A percentile compares a stretch with the other conserved stretches of the same genome.
Evolutionary conservation across 2,329 filamentous ascomycete genomes (phyloP).

Genomic region (Leptographium radiaticola): DNA sequence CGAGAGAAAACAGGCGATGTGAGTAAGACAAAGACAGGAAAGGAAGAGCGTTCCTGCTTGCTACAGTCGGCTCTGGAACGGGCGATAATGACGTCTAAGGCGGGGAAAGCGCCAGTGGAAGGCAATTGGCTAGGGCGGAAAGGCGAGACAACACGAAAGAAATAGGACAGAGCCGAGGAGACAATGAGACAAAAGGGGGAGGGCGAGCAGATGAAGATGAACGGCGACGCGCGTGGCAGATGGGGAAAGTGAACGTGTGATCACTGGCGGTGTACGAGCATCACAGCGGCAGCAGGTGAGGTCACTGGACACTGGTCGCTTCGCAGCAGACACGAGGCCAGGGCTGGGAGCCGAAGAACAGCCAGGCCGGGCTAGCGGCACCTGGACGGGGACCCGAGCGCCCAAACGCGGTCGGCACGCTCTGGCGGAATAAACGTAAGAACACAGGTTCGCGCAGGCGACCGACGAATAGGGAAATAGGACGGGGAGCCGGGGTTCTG

Average conservation of each 20-base stretch:
- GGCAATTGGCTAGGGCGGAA: background rate
- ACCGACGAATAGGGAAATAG: background rate
- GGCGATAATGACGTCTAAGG: background rate
- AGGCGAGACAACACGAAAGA: background rate
- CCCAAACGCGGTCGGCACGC: too few species aligned
- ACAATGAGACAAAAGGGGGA: background rate
- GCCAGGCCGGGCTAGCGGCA: constrained; percentile 1
- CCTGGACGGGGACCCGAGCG: background rate
- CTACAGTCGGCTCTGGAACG: background rate
- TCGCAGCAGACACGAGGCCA: background rate
- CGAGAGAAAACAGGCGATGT: background rate
- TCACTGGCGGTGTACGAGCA: background rate
- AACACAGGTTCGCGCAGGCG: background rate
- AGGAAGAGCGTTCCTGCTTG: background rate
- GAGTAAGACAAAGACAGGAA: background rate
- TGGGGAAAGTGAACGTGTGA: background rate
- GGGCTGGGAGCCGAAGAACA: background rate
- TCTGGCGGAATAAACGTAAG: background rate
- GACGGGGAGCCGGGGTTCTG: background rate
- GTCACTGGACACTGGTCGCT: background rate
- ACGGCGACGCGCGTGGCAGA: background rate
- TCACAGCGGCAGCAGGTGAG: background rate
- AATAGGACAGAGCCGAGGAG: constrained; percentile 1
- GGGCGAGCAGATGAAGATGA: background rate
- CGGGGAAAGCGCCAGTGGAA: background rate